Percentiles rank a stretch among this genome's conserved stretches.
Evolutionary conservation across 768 basidiomycete genomes (phyloP).

Genomic region (Pulveroboletus sp.): DNA sequence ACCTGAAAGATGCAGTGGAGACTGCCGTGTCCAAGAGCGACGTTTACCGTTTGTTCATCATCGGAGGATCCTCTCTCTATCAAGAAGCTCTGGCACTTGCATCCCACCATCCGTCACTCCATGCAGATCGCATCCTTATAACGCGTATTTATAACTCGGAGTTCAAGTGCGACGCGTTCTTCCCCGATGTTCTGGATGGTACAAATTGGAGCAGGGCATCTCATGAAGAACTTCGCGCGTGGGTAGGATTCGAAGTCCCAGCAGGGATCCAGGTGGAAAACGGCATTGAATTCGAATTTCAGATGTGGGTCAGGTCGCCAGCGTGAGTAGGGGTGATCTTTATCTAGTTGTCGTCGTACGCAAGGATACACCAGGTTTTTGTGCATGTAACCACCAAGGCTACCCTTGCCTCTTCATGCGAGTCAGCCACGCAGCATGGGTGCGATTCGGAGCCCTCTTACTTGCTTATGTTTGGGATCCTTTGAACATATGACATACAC

Average conservation of each 20-base stretch:
- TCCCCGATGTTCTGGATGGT: constrained; percentile 64
- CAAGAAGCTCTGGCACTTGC: constrained; percentile 51
- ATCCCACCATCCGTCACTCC: constrained; percentile 32
- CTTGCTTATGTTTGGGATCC: constrained; percentile 98
- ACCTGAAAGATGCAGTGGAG: constrained; percentile 19
- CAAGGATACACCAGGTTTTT: neutral
- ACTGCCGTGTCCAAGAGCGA: constrained; percentile 10
- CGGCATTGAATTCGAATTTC: constrained; percentile 83
- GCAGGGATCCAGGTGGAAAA: constrained; percentile 78
- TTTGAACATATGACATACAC: constrained; percentile 91
- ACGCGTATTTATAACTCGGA: constrained; percentile 77
- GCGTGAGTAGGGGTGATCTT: constrained; percentile 1
- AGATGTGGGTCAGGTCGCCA: constrained; percentile 81
- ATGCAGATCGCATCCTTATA: constrained; percentile 79
- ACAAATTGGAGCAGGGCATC: constrained; percentile 55
- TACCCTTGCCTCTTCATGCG: constrained; percentile 63
- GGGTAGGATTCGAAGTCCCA: constrained; percentile 80
- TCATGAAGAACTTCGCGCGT: constrained; percentile 64
- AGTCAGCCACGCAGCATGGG: constrained; percentile 11
- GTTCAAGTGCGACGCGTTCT: constrained; percentile 86
- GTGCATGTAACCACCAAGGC: constrained; percentile 1
- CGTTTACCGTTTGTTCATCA: constrained; percentile 72
- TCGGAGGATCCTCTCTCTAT: constrained; percentile 91
- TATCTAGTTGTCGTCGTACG: constrained; percentile 1
- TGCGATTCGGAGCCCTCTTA: constrained; percentile 30